phyloP scores from a whole-genome alignment of 768 basidiomycete genomes.

The Amylocystis lapponica region DNA sequence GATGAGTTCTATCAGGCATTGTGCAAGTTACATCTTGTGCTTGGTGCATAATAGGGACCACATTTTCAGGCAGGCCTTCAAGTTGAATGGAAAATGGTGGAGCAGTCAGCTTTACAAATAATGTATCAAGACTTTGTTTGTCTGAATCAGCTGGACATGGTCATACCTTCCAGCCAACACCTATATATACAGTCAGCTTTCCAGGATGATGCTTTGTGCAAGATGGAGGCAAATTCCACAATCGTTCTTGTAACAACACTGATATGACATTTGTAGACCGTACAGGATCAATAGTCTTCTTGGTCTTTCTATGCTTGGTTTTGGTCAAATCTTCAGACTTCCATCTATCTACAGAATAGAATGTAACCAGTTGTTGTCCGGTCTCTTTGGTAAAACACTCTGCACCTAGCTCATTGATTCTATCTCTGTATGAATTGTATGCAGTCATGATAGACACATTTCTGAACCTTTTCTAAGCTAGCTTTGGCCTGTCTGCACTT shows the following conservation, averaged over 20 bases:
- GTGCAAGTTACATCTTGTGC: too few species aligned
- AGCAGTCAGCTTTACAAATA: too few species aligned
- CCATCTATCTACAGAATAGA: slow-evolving; percentile 21
- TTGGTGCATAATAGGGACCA: too few species aligned
- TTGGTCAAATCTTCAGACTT: not conserved
- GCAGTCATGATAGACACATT: slow-evolving; percentile 33
- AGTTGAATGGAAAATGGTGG: too few species aligned
- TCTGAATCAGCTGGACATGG: too few species aligned
- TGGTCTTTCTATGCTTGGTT: not conserved
- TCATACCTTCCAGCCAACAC: too few species aligned
- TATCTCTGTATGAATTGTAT: slow-evolving; percentile 26
- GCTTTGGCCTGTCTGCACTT: not conserved
- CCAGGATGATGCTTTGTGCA: not conserved
- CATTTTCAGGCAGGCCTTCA: too few species aligned
- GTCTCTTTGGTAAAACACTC: slow-evolving; percentile 28
- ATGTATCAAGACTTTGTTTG: too few species aligned
- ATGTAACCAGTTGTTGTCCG: slow-evolving; percentile 19
- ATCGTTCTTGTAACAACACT: not conserved
- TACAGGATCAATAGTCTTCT: not conserved
- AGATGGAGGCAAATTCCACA: not conserved
- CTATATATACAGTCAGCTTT: not conserved
- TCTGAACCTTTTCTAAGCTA: slow-evolving; percentile 14
- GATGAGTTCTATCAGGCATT: too few species aligned
- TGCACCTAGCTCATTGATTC: slow-evolving; percentile 28
- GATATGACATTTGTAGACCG: not conserved